Evolutionary conservation across 495 filamentous ascomycete genomes (phyloP).

Genomic region (Hypoxylon fragiforme): DNA sequence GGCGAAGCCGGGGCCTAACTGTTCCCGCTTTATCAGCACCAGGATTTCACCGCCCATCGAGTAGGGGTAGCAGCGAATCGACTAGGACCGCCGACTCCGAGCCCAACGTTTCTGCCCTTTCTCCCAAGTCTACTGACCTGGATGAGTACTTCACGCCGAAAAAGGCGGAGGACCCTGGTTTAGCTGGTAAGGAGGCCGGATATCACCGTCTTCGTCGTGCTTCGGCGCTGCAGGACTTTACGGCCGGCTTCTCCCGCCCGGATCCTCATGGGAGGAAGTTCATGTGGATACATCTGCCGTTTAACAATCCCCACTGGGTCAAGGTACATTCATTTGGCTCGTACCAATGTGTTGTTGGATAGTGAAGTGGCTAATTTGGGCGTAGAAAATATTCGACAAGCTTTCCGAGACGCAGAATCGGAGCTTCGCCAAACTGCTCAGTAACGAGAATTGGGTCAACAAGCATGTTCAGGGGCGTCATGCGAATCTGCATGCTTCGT

Average conservation of each 20-base stretch:
- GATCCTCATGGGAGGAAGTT: slow-evolving; percentile 50
- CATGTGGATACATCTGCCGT: slow-evolving; percentile 69
- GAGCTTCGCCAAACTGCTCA: slow-evolving; percentile 51
- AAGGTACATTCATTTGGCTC: slow-evolving; percentile 44
- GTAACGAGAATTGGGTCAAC: slow-evolving; percentile 52
- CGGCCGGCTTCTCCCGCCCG: slow-evolving; percentile 46
- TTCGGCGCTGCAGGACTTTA: slow-evolving; percentile 27
- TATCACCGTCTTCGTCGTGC: slow-evolving; percentile 1
- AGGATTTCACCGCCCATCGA: slow-evolving; percentile 32
- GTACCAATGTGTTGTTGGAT: slow-evolving; percentile 10
- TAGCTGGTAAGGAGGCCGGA: slow-evolving; percentile 7
- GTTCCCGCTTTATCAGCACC: slow-evolving; percentile 35
- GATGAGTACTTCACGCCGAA: not conserved
- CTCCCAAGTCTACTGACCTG: slow-evolving; percentile 9
- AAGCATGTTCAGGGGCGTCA: slow-evolving; percentile 51
- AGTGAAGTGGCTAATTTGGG: slow-evolving; percentile 37
- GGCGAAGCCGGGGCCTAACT: slow-evolving; percentile 32
- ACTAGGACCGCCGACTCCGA: slow-evolving; percentile 39
- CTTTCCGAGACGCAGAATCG: slow-evolving; percentile 39
- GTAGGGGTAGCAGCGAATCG: slow-evolving; percentile 32
- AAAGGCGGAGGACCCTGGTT: slow-evolving; percentile 4
- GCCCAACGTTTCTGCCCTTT: slow-evolving; percentile 18
- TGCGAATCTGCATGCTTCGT: slow-evolving; percentile 50
- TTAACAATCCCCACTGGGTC: slow-evolving; percentile 69
- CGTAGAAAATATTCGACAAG: slow-evolving; percentile 44